Evolutionary conservation across 228 moss, liverwort and hornwort genomes (phyloP), one percentile per base, ranked within the genome.

Genomic region (Sphagnum magellanicum): DNA sequence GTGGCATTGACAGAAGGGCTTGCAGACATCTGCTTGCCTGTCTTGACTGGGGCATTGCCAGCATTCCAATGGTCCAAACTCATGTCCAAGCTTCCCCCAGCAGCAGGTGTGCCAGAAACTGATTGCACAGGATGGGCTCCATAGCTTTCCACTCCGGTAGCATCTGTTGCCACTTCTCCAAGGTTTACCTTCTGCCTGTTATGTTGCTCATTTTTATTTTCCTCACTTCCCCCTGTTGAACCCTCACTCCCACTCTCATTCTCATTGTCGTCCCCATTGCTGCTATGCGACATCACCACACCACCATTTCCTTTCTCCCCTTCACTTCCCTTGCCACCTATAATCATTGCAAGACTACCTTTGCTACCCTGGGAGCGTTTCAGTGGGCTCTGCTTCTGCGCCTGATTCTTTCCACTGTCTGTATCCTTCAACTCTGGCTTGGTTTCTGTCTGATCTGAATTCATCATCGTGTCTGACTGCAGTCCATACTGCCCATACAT

Each of bases 11-110:
- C 83, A 13, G 82, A 82, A 5, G 86, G 86, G 67, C 86, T 86
- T 6, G 82, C 86, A 0, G 82, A 82, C 0, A 77, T 65, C 10
- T 79, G 86, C 80, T 86, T 83, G 7, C 75, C 86, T 13, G 79
- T 75, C 64, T 86, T 86, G 14, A 79, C 77, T 4, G 86, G 79
- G 10, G 82, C 73, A 0, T 79, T 79, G 10, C 86, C 82, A 3
- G 79, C 86, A 50, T 78, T 86, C 86, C 86, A 86, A 53, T 83
- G 83, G 74, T 87, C 83, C 81, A 87, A 78, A 74, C 81, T 87
- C 87, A 87, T 87, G 74, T 87, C 87, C 80, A 86, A 61, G 52
- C 83, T 87, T 52, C 83, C 83, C 46, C 78, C 83, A 0, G 83
- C 73, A 46, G 78, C 81, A 12, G 78, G 81, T 1, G 75, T 79